Evolutionary conservation across 2,329 filamentous ascomycete genomes (phyloP), one percentile per base, ranked within the genome.

Genomic region (Stemphylium lycopersici): DNA sequence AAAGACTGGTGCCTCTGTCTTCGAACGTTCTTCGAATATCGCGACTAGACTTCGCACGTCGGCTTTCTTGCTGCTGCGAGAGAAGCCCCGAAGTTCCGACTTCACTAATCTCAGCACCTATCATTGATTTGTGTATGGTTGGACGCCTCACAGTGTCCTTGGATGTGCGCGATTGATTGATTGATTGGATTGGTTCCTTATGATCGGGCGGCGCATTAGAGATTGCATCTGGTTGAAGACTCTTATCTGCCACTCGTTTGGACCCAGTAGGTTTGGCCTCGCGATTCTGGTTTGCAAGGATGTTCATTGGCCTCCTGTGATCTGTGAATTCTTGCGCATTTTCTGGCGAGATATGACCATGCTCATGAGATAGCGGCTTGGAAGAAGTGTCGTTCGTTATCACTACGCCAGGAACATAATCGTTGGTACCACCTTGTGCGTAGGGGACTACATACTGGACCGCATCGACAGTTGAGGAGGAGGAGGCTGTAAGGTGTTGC

Each of bases 21-120:
- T 57, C 47, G 52, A 62, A 26, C 60, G 52, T 16, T 41, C 42
- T 58, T 70, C 64, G 65, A 67, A 70, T 44, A 62, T 52, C 22
- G 48, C 51, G 45, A 68, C 58, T 29, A 68, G 56, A 39, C 26
- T 55, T 46, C 38, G 60, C 4, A 66, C 58, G 46, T 59, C 37
- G 43, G 12, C 16, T 18, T 42, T 65, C 52, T 2, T 22, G 29
- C 26, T 36, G 16, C 24, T 26, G 29, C 20, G 47, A 37, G 16
- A 26, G 24, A 16, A 24, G n/a, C 18, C 41, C 44, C 16, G 55
- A 22, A 22, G 42, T 48, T 42, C 42, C 38, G 44, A 38, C 53
- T 58, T 63, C 54, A 53, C 51, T 47, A 22, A 33, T 59, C 42
- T 70, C 59, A 67, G 62, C 56, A 66, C 43, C 56, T 52, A 56